Evolutionary conservation across 208 protist species (phyloP).

Genomic region (Trypanosomatidae sp.): DNA sequence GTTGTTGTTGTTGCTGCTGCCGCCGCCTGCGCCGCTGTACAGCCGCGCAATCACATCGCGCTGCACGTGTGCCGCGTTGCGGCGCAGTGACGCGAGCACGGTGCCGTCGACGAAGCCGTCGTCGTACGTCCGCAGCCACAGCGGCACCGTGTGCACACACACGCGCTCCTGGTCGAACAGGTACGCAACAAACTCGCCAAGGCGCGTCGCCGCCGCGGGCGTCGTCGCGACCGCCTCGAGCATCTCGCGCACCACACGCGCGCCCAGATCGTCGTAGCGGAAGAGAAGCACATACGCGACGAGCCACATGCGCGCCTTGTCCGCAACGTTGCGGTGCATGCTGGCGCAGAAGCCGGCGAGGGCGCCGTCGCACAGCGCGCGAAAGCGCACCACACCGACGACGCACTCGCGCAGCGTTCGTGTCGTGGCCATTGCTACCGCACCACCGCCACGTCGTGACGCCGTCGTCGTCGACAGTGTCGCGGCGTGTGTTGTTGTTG

Average conservation of each 20-base stretch:
- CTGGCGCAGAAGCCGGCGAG: conserved; percentile 56
- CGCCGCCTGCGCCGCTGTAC: no score
- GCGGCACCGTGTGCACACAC: conserved; percentile 12
- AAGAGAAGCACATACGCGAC: conserved; percentile 61
- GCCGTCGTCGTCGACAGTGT: no score
- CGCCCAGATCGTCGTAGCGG: conserved; percentile 24
- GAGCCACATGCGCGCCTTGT: conserved; percentile 42
- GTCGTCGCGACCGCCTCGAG: conserved; percentile 24
- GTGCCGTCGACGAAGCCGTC: conserved; percentile 23
- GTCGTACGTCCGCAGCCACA: conserved; percentile 42
- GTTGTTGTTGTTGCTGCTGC: no score
- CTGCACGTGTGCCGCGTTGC: no score
- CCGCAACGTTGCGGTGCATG: conserved; percentile 27
- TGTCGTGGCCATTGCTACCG: no score
- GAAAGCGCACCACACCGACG: conserved; percentile 34
- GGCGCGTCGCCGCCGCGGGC: no score
- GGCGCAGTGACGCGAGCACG: conserved; percentile 17
- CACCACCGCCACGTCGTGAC: no score
- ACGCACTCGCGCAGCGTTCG: conserved; percentile 34
- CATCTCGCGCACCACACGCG: conserved; percentile 24
- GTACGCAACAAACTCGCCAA: conserved; percentile 53
- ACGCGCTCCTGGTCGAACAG: conserved; percentile 21
- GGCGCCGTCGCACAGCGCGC: conserved; percentile 42
- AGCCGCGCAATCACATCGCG: no score
- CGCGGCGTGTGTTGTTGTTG: no score